Evolutionary conservation across 305 asterid species (phyloP).

Genomic region (Fraxinus angustifolia): DNA sequence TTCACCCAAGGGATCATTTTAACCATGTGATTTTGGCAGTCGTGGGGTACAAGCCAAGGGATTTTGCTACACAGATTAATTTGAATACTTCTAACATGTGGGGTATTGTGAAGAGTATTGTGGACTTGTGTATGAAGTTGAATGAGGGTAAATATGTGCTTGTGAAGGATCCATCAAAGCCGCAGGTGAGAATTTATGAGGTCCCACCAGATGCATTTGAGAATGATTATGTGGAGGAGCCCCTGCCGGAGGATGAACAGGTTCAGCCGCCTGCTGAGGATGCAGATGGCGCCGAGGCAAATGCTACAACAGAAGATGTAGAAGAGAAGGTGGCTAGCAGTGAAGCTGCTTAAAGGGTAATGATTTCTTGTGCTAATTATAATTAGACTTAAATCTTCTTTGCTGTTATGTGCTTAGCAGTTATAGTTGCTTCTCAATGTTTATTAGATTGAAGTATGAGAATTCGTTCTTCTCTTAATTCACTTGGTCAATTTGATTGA

Average conservation of each 20-base stretch:
- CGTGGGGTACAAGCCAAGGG: constrained; percentile 88
- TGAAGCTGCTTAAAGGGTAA: constrained; percentile 48
- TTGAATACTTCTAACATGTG: constrained; percentile 92
- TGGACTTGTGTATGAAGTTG: constrained; percentile 93
- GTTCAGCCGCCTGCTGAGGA: constrained; percentile 88
- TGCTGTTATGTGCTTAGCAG: not conserved
- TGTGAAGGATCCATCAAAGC: constrained; percentile 92
- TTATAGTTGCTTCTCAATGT: not conserved
- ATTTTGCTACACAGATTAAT: constrained; percentile 81
- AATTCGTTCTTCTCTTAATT: not conserved
- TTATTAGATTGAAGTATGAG: not conserved
- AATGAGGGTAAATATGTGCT: constrained; percentile 92
- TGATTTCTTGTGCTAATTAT: not conserved
- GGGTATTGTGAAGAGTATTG: constrained; percentile 93
- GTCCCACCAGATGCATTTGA: constrained; percentile 97
- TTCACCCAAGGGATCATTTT: constrained; percentile 88
- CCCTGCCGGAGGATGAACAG: constrained; percentile 90
- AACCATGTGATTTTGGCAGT: constrained; percentile 92
- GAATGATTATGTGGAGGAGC: constrained; percentile 96
- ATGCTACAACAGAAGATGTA: constrained; percentile 35
- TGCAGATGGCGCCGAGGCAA: constrained; percentile 55
- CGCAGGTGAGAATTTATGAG: constrained; percentile 88
- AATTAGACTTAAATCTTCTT: not conserved
- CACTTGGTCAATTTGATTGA: not conserved
- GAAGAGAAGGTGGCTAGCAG: constrained; percentile 47